These are phyloP conservation scores for Pterulicium gracile DNA, from an alignment of 1,284 basidiomycete species.

Conservation along the genomic window DNA sequence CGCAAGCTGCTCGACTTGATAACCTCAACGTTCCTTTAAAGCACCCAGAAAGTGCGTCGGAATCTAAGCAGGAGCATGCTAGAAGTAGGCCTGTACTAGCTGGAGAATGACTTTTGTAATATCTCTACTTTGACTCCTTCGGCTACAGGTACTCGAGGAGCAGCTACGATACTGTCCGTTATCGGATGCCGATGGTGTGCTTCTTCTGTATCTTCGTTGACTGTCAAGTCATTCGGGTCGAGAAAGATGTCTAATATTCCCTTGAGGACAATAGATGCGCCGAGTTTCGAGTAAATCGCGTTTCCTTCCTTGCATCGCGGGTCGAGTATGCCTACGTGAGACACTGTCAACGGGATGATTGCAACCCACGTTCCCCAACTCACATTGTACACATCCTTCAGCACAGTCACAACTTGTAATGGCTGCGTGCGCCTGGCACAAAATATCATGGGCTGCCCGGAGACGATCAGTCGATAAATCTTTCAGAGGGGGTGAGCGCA, in stretches of 20 bases:
- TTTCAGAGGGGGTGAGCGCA: constrained; percentile 1
- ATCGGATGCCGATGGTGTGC: constrained; percentile 9
- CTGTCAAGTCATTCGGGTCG: constrained; percentile 32
- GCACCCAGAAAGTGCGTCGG: too few species aligned
- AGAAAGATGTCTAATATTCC: constrained; percentile 43
- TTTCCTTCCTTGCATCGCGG: constrained; percentile 56
- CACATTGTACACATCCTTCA: constrained; percentile 69
- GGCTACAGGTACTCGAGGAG: constrained; percentile 26
- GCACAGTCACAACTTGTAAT: constrained; percentile 63
- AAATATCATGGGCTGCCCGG: constrained; percentile 42
- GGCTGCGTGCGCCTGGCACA: constrained; percentile 50
- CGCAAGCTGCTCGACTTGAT: not conserved
- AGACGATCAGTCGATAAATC: not conserved
- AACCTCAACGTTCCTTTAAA: too few species aligned
- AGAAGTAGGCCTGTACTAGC: too few species aligned
- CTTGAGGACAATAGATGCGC: constrained; percentile 60
- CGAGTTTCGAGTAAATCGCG: constrained; percentile 56
- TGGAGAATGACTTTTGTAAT: too few species aligned
- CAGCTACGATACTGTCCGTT: constrained; percentile 45
- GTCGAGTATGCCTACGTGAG: constrained; percentile 47
- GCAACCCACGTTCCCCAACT: constrained; percentile 16
- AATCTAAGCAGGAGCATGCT: too few species aligned
- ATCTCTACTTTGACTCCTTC: constrained; percentile 10
- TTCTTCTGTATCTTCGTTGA: constrained; percentile 13
- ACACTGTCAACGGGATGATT: constrained; percentile 1